Percentiles rank a stretch among this genome's conserved stretches.
Evolutionary conservation across 2,329 filamentous ascomycete genomes (phyloP).

Genomic region (Clathrospora elynae): DNA sequence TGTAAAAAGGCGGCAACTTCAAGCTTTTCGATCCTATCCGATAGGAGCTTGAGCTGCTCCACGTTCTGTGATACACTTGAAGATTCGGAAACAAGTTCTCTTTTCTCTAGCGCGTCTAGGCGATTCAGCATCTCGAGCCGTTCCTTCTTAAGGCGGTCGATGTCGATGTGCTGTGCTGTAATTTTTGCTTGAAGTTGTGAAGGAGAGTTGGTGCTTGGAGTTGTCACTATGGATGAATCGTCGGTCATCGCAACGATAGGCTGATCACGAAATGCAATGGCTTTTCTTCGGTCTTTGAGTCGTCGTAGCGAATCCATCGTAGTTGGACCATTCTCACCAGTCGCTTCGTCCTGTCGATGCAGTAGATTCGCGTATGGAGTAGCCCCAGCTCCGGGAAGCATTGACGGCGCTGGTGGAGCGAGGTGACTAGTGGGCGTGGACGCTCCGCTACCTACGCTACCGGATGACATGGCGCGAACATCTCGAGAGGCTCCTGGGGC

Average conservation of each 20-base stretch:
- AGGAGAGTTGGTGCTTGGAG: no score
- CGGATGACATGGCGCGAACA: constrained; percentile 6
- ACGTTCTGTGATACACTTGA: neutral
- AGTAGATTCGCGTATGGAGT: neutral
- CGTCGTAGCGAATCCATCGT: constrained; percentile 12
- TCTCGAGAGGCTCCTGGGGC: neutral
- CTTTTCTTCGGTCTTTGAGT: constrained; percentile 10
- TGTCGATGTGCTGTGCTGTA: constrained; percentile 10
- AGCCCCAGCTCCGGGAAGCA: constrained; percentile 16
- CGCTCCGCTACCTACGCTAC: constrained; percentile 19
- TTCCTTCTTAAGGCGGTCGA: constrained; percentile 12
- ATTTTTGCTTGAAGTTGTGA: neutral
- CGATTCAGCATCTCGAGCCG: constrained; percentile 1
- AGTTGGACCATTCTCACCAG: neutral
- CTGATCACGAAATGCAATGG: constrained; percentile 4
- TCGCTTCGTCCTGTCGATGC: constrained; percentile 3
- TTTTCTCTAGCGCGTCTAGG: neutral
- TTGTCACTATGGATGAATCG: neutral
- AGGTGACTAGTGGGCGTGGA: constrained; percentile 27
- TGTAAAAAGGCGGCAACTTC: neutral
- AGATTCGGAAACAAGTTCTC: neutral
- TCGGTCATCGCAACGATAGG: neutral
- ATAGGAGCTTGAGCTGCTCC: neutral
- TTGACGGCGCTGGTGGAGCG: constrained; percentile 29
- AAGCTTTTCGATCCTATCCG: neutral